Conservation (phyloP, 2,329 filamentous ascomycete genomes). For the Alternaria sp. region DNA sequence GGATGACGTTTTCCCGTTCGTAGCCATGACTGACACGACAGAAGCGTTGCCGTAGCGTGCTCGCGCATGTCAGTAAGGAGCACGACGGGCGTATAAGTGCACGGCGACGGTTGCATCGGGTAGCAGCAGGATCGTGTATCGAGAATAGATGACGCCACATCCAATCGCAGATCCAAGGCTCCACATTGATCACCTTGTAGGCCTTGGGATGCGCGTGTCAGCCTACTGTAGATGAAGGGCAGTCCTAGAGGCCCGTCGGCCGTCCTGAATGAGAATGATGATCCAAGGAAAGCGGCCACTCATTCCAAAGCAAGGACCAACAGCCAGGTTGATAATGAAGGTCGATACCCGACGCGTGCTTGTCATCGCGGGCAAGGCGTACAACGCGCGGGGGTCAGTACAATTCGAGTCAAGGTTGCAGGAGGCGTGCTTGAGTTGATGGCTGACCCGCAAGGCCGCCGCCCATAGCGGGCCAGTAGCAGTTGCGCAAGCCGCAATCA, state of each 20-base stretch:
- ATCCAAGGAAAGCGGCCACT: slow-evolving; percentile 20
- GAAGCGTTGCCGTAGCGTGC: slow-evolving; percentile 33
- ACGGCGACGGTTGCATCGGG: slow-evolving; percentile 19
- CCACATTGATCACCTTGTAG: slow-evolving; percentile 4
- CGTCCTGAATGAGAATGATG: slow-evolving; percentile 25
- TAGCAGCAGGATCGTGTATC: slow-evolving; percentile 18
- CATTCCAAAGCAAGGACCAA: slow-evolving; percentile 26
- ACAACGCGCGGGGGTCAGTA: slow-evolving; percentile 39
- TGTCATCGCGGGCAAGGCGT: slow-evolving; percentile 29
- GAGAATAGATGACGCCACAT: not conserved
- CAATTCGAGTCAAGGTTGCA: slow-evolving; percentile 41
- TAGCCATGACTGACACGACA: slow-evolving; percentile 31
- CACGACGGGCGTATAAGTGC: slow-evolving; percentile 27
- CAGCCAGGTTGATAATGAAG: slow-evolving; percentile 33
- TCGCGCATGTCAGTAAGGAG: slow-evolving; percentile 35
- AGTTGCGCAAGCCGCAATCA: slow-evolving; percentile 30
- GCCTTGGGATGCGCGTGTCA: slow-evolving; percentile 6
- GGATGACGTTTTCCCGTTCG: slow-evolving; percentile 23
- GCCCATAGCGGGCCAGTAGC: slow-evolving; percentile 24
- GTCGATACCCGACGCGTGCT: slow-evolving; percentile 35
- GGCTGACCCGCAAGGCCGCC: slow-evolving; percentile 29
- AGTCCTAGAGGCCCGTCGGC: slow-evolving; percentile 34
- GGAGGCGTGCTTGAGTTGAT: slow-evolving; percentile 35
- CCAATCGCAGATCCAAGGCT: not conserved
- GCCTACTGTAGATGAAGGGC: slow-evolving; percentile 2